These are phyloP conservation scores for Phytophthora sp. DNA, from an alignment of 352 stramenopile species.

Conservation along the genomic window DNA sequence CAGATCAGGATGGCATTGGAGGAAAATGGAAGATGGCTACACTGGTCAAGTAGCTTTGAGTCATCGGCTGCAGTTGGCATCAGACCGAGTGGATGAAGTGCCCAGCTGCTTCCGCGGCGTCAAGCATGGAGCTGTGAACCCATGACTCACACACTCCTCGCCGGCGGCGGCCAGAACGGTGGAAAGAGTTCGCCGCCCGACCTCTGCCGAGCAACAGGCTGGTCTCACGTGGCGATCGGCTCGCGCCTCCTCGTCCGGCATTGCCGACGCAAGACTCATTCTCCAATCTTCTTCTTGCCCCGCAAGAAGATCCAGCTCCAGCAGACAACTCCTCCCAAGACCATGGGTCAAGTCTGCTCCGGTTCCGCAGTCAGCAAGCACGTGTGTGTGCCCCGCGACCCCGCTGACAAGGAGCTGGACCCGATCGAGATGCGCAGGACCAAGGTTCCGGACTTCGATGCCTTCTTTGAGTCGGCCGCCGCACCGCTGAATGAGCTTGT, in stretches of 20 bases:
- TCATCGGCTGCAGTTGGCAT: background rate
- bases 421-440: slow-evolving; percentile 22
- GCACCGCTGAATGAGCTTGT: slow-evolving; percentile 30
- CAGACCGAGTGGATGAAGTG: slow-evolving; percentile 12
- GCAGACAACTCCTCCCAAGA: background rate
- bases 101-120: slow-evolving; percentile 3
- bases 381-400: slow-evolving; percentile 35
- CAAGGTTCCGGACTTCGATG: slow-evolving; percentile 30
- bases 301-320: slow-evolving; percentile 16
- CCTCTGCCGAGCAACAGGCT: background rate
- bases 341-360: slow-evolving; percentile 69
- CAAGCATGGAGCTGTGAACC: slow-evolving; percentile 17
- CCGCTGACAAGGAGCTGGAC: slow-evolving; percentile 32
- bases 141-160: slow-evolving; percentile 16
- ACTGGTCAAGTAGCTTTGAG: background rate
- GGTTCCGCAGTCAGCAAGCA: slow-evolving; percentile 54
- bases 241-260: background rate
- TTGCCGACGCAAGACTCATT: slow-evolving; percentile 26
- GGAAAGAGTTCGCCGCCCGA: slow-evolving; percentile 3
- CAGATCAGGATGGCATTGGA: background rate
- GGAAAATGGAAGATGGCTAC: background rate
- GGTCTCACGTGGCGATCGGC: background rate
- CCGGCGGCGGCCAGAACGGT: slow-evolving; percentile 1
- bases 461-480: slow-evolving; percentile 25
- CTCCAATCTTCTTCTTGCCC: slow-evolving; percentile 36